Evolutionary conservation across 2,329 filamentous ascomycete species (phyloP).

Genomic region (Coleophoma cylindrospora): DNA sequence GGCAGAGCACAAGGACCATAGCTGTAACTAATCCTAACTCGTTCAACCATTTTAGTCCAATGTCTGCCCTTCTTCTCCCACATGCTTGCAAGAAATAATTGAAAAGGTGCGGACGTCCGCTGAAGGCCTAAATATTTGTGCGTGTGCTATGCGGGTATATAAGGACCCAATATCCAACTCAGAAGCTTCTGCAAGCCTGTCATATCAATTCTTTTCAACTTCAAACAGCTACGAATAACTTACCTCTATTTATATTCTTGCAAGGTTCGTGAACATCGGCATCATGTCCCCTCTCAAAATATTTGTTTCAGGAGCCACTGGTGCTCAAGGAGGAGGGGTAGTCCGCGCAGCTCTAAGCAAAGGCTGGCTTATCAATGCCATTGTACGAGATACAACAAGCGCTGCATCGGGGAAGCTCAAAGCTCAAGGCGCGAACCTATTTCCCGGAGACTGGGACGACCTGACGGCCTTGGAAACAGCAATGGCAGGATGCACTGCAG

Average conservation of each 20-base stretch:
- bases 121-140: neutral
- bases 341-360: slow-evolving; percentile 30
- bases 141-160: too few species aligned
- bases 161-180: too few species aligned
- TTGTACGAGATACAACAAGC: slow-evolving; percentile 53
- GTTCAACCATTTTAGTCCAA: neutral
- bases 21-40: neutral
- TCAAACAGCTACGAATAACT: neutral
- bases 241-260: slow-evolving; percentile 20
- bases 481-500: neutral
- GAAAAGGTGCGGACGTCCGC: neutral
- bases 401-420: slow-evolving; percentile 37
- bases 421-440: slow-evolving; percentile 22
- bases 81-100: neutral
- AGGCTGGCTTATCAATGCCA: slow-evolving; percentile 31
- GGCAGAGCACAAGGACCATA: neutral
- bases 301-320: slow-evolving; percentile 29
- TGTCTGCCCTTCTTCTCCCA: neutral
- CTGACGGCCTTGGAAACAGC: slow-evolving; percentile 15
- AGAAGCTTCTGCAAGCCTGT: neutral
- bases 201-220: neutral
- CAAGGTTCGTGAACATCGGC: slow-evolving; percentile 15
- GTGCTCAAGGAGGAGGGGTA: slow-evolving; percentile 29
- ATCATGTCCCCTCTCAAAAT: slow-evolving; percentile 29
- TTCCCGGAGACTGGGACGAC: slow-evolving; percentile 27